Evolutionary conservation across 768 basidiomycete genomes (phyloP), one percentile per base, ranked within the genome.

Genomic region (Termitomyces eurrhizus): DNA sequence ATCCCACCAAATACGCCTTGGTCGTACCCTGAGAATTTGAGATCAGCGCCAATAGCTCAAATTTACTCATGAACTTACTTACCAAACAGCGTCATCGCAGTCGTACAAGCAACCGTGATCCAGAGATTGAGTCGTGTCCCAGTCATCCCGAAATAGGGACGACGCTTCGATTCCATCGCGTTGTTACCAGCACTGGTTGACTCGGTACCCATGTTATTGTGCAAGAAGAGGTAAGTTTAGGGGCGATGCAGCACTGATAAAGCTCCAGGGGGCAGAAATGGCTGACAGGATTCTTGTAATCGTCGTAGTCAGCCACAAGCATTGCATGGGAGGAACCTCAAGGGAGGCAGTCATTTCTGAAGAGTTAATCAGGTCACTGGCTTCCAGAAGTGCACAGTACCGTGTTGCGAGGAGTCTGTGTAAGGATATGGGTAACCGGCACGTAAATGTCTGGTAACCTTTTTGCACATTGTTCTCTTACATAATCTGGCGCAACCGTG

Each of bases 1-100:
- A 80, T 80, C 0, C 80, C 80, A 26, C 81, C 81, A 62, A 80
- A 82, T 21, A 82, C 79, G n/a, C 80, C 81, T 58, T 81, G 81
- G 66, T 82, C 80, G 66, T 82, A 81, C 26, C 80, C 78, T 79
- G 33, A 16, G 21, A 4, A 51, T 52, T 21, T 29, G 0, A 21
- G 14, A 49, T 24, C 21, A 46, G 35, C 8, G 16, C 46, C 42
- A 11, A 29, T 18, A 49, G 4, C n/a, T 21, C 11, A 14, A 13
- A 8, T 18, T 11, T 32, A 21, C 41, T 44, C 7, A 4, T 18
- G 7, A 13, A 11, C 5, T 69, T 5, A 57, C 73, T 45, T 55
- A 79, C 80, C 81, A 62, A 81, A 82, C 1, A 82, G 71, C 2
- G 77, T 77, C 81, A 82, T 82, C 8, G 80, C 80, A 11, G 80